phyloP scores from a whole-genome alignment of 2,329 filamentous ascomycete species.

The Zymoseptoria crescenta region DNA sequence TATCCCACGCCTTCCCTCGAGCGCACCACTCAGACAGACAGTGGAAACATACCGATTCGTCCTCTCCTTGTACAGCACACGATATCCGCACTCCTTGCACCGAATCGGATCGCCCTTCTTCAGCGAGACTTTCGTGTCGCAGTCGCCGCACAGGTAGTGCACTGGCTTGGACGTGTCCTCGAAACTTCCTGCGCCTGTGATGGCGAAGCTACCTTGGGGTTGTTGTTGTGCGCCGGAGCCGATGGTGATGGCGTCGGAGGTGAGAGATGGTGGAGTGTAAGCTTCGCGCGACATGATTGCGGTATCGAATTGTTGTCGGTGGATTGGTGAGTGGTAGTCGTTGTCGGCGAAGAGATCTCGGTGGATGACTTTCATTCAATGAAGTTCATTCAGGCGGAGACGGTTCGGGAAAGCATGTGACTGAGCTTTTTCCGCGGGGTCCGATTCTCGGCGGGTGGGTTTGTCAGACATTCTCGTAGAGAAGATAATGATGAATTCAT shows the following conservation, averaged over 20 bases:
- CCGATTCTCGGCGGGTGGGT: neutral
- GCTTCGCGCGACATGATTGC: slow-evolving; percentile 53
- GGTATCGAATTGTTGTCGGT: slow-evolving; percentile 3
- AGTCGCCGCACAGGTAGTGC: slow-evolving; percentile 65
- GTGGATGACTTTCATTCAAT: neutral
- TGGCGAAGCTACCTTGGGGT: slow-evolving; percentile 27
- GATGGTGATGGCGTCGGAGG: slow-evolving; percentile 27
- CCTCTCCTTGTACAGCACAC: slow-evolving; percentile 94
- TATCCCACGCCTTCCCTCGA: neutral
- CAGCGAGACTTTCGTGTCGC: slow-evolving; percentile 66
- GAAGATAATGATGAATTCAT: neutral
- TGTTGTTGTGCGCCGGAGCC: slow-evolving; percentile 23
- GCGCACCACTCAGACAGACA: neutral
- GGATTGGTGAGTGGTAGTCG: neutral
- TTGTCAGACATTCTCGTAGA: neutral
- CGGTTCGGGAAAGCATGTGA: neutral
- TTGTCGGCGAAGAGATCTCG: neutral
- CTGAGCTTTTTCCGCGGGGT: neutral
- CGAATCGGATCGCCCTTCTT: slow-evolving; percentile 73
- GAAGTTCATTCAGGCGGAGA: neutral
- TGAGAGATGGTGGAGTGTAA: slow-evolving; percentile 62
- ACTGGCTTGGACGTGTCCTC: slow-evolving; percentile 40
- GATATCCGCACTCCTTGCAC: slow-evolving; percentile 88
- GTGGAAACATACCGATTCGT: slow-evolving; percentile 71
- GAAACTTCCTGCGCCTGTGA: slow-evolving; percentile 55